These are phyloP conservation scores for Diaporthe helianthi DNA, from an alignment of 2,329 filamentous ascomycete genomes.

Conservation along the genomic window DNA sequence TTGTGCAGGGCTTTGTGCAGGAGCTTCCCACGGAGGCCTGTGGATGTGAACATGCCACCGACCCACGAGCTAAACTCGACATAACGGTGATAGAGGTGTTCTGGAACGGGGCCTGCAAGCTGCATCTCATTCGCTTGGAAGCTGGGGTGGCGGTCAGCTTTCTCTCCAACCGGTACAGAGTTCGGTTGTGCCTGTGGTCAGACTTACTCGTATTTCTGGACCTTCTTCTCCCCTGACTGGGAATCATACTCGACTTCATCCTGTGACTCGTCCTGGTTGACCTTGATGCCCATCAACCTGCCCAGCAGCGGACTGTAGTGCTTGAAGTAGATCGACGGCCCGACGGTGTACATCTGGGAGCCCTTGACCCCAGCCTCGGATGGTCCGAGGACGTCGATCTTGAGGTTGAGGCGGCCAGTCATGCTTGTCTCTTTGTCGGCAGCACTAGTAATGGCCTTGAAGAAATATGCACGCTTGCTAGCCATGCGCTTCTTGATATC, in stretches of 20 bases:
- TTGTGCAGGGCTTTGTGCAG: slow-evolving; percentile 87
- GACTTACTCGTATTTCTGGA: slow-evolving; percentile 78
- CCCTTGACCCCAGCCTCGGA: slow-evolving; percentile 67
- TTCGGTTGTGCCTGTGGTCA: neutral
- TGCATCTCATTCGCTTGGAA: slow-evolving; percentile 96
- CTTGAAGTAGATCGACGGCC: slow-evolving; percentile 76
- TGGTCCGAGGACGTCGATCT: slow-evolving; percentile 77
- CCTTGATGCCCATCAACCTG: slow-evolving; percentile 75
- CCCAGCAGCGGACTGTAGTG: slow-evolving; percentile 92
- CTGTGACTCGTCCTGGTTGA: slow-evolving; percentile 61
- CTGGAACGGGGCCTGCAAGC: slow-evolving; percentile 81
- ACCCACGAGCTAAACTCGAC: slow-evolving; percentile 94
- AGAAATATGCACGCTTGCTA: slow-evolving; percentile 84
- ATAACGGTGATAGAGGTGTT: slow-evolving; percentile 85
- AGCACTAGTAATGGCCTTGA: slow-evolving; percentile 72
- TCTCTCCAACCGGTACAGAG: neutral
- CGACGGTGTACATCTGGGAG: slow-evolving; percentile 79
- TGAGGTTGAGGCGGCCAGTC: slow-evolving; percentile 74
- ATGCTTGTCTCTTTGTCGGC: slow-evolving; percentile 69
- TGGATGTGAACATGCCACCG: slow-evolving; percentile 83
- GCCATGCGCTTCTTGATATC: slow-evolving; percentile 83
- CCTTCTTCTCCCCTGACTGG: slow-evolving; percentile 55
- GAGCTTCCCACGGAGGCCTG: slow-evolving; percentile 78
- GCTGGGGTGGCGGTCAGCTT: slow-evolving; percentile 50
- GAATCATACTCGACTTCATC: slow-evolving; percentile 48